Conservation (phyloP, 1,284 basidiomycete genomes). For the Ustilago bromivora region DNA sequence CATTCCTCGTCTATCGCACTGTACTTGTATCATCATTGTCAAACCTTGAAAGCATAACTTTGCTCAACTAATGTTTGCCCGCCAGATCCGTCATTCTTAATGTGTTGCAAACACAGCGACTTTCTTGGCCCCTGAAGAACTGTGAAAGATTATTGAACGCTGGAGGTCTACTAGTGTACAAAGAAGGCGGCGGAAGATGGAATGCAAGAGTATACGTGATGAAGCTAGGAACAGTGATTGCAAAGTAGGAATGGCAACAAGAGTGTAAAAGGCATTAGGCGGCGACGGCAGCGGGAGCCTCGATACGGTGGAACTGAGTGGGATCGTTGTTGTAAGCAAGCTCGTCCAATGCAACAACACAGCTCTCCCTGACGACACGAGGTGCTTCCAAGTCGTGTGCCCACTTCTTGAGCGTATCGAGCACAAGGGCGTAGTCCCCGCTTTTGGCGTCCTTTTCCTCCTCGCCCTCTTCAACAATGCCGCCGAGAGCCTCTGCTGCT, state of each 20-base stretch:
- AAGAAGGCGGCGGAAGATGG: background rate
- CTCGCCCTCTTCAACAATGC: slow-evolving; percentile 85
- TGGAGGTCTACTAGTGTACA: slow-evolving; percentile 25
- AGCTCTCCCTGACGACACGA: slow-evolving; percentile 91
- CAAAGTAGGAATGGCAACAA: slow-evolving; percentile 1
- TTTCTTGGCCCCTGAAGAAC: background rate
- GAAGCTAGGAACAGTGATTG: slow-evolving; percentile 2
- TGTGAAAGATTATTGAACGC: background rate
- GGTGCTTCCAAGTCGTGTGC: slow-evolving; percentile 82
- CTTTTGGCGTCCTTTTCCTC: slow-evolving; percentile 47
- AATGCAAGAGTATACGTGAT: background rate
- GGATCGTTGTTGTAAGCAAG: slow-evolving; percentile 69
- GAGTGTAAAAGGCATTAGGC: slow-evolving; percentile 7
- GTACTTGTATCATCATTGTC: slow-evolving; percentile 14
- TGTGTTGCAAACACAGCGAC: background rate
- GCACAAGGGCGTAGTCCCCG: slow-evolving; percentile 73
- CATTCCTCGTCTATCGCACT: slow-evolving; percentile 10
- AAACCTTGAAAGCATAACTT: slow-evolving; percentile 18
- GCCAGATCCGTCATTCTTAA: background rate
- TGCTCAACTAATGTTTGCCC: background rate
- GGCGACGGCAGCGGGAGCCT: slow-evolving; percentile 24
- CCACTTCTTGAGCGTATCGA: slow-evolving; percentile 88
- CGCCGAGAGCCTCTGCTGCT: slow-evolving; percentile 96
- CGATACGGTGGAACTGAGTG: slow-evolving; percentile 67
- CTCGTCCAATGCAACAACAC: slow-evolving; percentile 89